These are phyloP conservation scores for Mortierella sp. DNA, from an alignment of 371 early-diverging fungal species.

Conservation along the genomic window DNA sequence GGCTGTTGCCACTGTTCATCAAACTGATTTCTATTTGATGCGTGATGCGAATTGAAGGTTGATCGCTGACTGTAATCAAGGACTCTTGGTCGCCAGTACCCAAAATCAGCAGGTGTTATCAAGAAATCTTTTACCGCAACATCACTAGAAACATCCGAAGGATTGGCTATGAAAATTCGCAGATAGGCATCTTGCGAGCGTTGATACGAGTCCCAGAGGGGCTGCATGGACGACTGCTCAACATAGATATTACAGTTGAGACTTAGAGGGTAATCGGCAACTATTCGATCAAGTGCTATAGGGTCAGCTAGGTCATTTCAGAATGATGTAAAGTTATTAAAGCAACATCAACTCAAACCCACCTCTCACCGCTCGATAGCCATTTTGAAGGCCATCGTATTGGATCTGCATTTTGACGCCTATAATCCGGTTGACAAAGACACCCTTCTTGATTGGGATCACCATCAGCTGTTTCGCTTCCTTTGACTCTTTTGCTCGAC, in stretches of 20 bases:
- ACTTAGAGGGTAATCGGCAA: constrained; percentile 37
- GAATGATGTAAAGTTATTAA: neutral
- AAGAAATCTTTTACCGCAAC: constrained; percentile 11
- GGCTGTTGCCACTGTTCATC: neutral
- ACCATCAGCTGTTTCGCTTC: constrained; percentile 30
- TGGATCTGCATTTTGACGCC: constrained; percentile 48
- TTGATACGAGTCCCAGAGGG: constrained; percentile 47
- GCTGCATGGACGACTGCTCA: constrained; percentile 36
- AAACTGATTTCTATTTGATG: constrained; percentile 2
- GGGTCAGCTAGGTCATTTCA: neutral
- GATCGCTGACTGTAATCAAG: constrained; percentile 23
- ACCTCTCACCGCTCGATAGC: constrained; percentile 51
- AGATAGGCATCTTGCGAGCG: constrained; percentile 41
- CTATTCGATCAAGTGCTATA: neutral
- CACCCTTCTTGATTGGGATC: constrained; percentile 46
- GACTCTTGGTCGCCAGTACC: constrained; percentile 35
- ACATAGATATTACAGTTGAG: constrained; percentile 43
- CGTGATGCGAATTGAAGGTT: constrained; percentile 4
- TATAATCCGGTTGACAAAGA: constrained; percentile 39
- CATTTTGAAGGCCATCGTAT: constrained; percentile 37
- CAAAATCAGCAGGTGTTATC: constrained; percentile 41
- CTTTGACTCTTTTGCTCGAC: neutral
- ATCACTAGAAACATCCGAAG: neutral
- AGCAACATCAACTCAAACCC: neutral
- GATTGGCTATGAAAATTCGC: constrained; percentile 15